Percentiles rank a stretch among this genome's conserved stretches.
These are phyloP conservation scores for Drechslerella dactyloides DNA, from an alignment of 2,329 filamentous ascomycete genomes.

Conservation along the genomic window DNA sequence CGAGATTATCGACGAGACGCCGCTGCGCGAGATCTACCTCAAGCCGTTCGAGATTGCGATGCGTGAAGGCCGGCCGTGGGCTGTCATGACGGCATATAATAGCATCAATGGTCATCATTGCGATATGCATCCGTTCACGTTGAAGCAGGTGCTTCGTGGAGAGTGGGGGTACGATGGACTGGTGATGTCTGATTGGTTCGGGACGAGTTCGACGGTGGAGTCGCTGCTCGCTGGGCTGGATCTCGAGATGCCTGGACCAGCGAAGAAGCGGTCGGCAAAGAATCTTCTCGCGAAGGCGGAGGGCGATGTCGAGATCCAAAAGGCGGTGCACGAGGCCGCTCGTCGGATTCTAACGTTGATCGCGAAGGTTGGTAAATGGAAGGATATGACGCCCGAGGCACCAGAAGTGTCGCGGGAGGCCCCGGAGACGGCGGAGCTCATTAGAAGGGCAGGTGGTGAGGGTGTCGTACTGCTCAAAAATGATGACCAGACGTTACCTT, in stretches of 20 bases:
- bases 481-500: constrained; percentile 52
- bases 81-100: constrained; percentile 73
- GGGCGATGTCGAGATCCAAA: constrained; percentile 25
- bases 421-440: constrained; percentile 47
- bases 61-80: constrained; percentile 71
- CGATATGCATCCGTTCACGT: constrained; percentile 57
- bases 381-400: constrained; percentile 48
- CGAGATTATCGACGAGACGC: constrained; percentile 69
- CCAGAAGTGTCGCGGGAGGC: constrained; percentile 35
- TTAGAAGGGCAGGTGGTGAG: constrained; percentile 52
- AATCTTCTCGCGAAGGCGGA: constrained; percentile 29
- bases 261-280: constrained; percentile 30
- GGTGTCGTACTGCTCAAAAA: constrained; percentile 55
- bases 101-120: constrained; percentile 67
- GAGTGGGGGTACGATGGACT: constrained; percentile 58
- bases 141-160: constrained; percentile 55
- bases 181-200: constrained; percentile 59
- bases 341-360: constrained; percentile 35
- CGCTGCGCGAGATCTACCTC: constrained; percentile 74
- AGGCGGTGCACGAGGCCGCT: constrained; percentile 32
- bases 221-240: constrained; percentile 64
- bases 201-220: constrained; percentile 64
- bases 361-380: constrained; percentile 46
- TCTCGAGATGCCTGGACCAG: constrained; percentile 65
- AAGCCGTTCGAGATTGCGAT: constrained; percentile 76